Base-by-base conservation (phyloP, 768 basidiomycete genomes). In the Xerocomus potaroensis region DNA sequence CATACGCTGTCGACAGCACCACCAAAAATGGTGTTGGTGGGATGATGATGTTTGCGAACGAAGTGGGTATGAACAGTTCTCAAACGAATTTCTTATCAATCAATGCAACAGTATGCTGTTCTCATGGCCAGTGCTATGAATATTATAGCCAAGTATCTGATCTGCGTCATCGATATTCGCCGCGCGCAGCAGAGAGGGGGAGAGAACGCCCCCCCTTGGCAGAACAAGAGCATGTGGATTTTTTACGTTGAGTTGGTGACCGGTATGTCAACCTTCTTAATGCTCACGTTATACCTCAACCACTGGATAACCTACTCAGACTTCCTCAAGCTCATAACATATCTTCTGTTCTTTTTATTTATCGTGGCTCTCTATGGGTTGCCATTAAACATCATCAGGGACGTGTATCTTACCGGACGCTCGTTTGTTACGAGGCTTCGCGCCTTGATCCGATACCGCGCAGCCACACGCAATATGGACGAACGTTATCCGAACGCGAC, bases 381-480 rank as follows among this genome's bases (percentile, higher is more conserved):
- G 30, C 96, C 96, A 2, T 74, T 99, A 46, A 97, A 99, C 71
- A 94, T 98, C 54, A 79, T 98, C 51, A 87, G 96, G 41, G 95
- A 98, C 69, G 91, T 99, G 37, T 98, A 95, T 69, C 80, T 96
- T 59, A 96, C 96, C 1, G 84, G 91, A 5, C 81, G 92, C 16
- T 95, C 95, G 2, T 97, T 99, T 73, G 72, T 93, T 56, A 80
- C 84, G 2, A 82, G 93, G 33, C 77, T 91, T 37, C 82, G 88
- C 26, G 94, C 94, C 27, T 80, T 98, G 47, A 78, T 91, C 45
- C 85, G 92, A 35, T 99, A 97, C 67, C 87, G 91, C 55, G 84
- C 86, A 12, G 95, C 96, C 2, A 99, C 95, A 6, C 75, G 87
- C 42, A 92, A 98, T 63, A 97, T 98, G 95, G 92, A 98, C 55